A percentile compares a stretch with the other conserved stretches of the same genome.
Evolutionary conservation across 2,329 filamentous ascomycete genomes (phyloP).

Genomic region (Sclerotinia glacialis): DNA sequence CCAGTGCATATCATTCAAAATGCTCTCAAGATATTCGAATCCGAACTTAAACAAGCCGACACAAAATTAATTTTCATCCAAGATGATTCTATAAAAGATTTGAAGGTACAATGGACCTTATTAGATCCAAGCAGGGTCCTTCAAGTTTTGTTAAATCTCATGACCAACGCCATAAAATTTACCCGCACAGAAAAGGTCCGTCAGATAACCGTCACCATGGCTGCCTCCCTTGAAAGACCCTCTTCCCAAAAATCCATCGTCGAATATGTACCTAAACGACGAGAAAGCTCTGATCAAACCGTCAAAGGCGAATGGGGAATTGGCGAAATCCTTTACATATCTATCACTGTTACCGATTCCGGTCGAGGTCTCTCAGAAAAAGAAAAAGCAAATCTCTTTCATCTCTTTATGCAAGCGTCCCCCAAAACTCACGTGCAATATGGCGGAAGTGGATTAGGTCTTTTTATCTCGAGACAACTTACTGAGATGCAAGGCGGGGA

Average conservation of each 20-base stretch:
- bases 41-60: conserved; percentile 66
- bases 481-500: conserved; percentile 78
- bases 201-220: conserved; percentile 5
- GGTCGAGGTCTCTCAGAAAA: conserved; percentile 34
- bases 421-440: conserved; percentile 77
- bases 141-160: conserved; percentile 76
- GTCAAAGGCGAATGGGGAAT: conserved; percentile 5
- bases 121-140: conserved; percentile 72
- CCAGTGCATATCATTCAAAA: conserved; percentile 64
- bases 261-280: conserved; percentile 13
- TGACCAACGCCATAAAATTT: conserved; percentile 81
- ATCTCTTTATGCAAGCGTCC: conserved; percentile 70
- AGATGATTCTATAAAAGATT: conserved; percentile 57
- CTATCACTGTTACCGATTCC: conserved; percentile 8
- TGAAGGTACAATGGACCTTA: conserved; percentile 61
- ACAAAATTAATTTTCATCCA: conserved; percentile 65
- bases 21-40: conserved; percentile 74
- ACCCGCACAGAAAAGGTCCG: conserved; percentile 44
- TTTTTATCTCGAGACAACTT: conserved; percentile 76
- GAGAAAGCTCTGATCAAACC: neutral
- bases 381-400: conserved; percentile 45
- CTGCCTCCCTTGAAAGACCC: neutral
- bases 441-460: conserved; percentile 72
- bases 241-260: neutral
- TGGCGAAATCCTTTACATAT: conserved; percentile 1